Conservation (phyloP, 2,329 filamentous ascomycete species). For the Cordyceps sp. region DNA sequence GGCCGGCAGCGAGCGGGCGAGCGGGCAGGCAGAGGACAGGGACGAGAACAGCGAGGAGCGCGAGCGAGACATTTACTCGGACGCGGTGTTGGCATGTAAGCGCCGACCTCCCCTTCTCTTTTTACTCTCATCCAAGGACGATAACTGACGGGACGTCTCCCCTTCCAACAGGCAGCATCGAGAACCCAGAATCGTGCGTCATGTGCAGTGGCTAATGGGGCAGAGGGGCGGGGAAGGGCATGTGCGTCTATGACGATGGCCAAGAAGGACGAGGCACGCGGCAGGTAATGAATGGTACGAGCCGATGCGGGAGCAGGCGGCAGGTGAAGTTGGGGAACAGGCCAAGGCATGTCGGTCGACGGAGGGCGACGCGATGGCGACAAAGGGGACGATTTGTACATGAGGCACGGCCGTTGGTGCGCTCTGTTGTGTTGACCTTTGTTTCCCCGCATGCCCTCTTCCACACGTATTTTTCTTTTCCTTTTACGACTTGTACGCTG, state of each 20-base stretch:
- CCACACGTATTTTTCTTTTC: too few species aligned
- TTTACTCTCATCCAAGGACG: neutral
- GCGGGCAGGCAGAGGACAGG: conserved; percentile 53
- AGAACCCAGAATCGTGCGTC: conserved; percentile 84
- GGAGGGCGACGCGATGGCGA: too few species aligned
- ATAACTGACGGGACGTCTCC: conserved; percentile 20
- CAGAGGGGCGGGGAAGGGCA: neutral
- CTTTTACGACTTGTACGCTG: too few species aligned
- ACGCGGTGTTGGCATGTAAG: conserved; percentile 78
- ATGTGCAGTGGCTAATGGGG: conserved; percentile 82
- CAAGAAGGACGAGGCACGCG: neutral
- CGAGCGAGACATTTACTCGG: conserved; percentile 88
- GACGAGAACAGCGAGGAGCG: conserved; percentile 55
- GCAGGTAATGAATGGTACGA: too few species aligned
- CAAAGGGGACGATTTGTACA: too few species aligned
- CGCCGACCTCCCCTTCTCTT: neutral
- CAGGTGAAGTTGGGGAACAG: too few species aligned
- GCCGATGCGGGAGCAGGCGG: too few species aligned
- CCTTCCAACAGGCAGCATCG: conserved; percentile 72
- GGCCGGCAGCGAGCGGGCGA: conserved; percentile 28
- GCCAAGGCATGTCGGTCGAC: too few species aligned
- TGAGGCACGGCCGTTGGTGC: too few species aligned
- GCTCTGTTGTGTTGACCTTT: too few species aligned
- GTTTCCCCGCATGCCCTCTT: too few species aligned
- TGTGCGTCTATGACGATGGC: conserved; percentile 12